Percentiles rank a stretch among this genome's conserved stretches.
These are phyloP conservation scores for Trifolium subterraneum DNA, from an alignment of 306 rosid genomes.

Conservation along the genomic window DNA sequence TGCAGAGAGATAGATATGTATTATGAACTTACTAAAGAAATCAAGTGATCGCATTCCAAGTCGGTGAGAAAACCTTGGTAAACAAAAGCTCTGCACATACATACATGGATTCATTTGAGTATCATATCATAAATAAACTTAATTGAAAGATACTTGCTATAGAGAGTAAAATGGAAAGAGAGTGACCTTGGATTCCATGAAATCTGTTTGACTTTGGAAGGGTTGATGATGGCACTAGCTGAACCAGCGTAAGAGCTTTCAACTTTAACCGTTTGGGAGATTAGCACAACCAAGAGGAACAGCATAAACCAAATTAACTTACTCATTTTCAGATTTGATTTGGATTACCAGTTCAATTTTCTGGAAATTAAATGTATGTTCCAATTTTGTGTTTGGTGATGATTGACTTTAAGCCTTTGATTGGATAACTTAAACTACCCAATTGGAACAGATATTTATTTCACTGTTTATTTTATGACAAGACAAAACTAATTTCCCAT, in stretches of 20 bases:
- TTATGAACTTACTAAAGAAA: slow-evolving; percentile 70
- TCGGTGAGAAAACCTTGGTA: slow-evolving; percentile 89
- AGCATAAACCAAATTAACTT: slow-evolving; percentile 38
- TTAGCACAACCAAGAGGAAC: slow-evolving; percentile 24
- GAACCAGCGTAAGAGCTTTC: slow-evolving; percentile 76
- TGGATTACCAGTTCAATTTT: background rate
- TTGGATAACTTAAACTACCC: too few relatives aligned
- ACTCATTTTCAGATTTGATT: slow-evolving; percentile 43
- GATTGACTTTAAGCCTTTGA: too few relatives aligned
- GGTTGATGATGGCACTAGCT: slow-evolving; percentile 79
- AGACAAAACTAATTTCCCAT: too few relatives aligned
- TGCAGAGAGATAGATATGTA: background rate
- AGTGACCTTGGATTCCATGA: slow-evolving; percentile 90
- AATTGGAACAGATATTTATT: too few relatives aligned
- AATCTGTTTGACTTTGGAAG: slow-evolving; percentile 89
- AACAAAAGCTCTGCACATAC: slow-evolving; percentile 80
- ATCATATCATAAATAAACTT: background rate
- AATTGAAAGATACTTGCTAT: background rate
- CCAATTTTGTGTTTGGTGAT: background rate
- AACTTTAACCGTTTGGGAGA: slow-evolving; percentile 44
- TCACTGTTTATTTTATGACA: too few relatives aligned
- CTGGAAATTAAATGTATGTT: too few relatives aligned
- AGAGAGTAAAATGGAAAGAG: background rate
- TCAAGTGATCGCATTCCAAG: slow-evolving; percentile 89
- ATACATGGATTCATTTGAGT: slow-evolving; percentile 11